A percentile compares a stretch with the other conserved stretches of the same genome.
These are phyloP conservation scores for Thelephora terrestris DNA, from an alignment of 1,284 basidiomycete genomes.

Conservation along the genomic window DNA sequence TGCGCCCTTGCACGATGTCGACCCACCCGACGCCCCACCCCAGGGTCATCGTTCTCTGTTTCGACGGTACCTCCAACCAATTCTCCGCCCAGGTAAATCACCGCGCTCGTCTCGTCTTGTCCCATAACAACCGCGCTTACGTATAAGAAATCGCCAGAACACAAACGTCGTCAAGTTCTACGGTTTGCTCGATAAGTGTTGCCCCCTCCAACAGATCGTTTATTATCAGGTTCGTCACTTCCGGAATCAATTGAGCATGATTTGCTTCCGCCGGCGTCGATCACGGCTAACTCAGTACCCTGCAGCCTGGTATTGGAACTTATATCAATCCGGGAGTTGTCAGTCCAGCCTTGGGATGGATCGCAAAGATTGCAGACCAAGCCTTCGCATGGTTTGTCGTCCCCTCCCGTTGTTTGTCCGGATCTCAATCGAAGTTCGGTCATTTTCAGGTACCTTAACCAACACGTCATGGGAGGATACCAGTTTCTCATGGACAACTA, in stretches of 20 bases:
- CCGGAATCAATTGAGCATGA: no score
- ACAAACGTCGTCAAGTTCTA: conserved; percentile 34
- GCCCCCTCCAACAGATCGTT: conserved; percentile 24
- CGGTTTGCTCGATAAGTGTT: conserved; percentile 26
- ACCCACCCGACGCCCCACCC: conserved; percentile 3
- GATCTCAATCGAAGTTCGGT: background rate
- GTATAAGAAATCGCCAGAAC: conserved; percentile 17
- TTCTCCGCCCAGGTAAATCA: conserved; percentile 14
- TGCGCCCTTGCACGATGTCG: no score
- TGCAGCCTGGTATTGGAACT: conserved; percentile 36
- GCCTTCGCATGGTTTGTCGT: conserved; percentile 33
- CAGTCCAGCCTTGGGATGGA: conserved; percentile 26
- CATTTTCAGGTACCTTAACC: conserved; percentile 29
- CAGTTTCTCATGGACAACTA: conserved; percentile 58
- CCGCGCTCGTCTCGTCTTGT: background rate
- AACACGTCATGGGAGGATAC: conserved; percentile 51
- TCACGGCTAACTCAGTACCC: conserved; percentile 1
- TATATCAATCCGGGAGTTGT: conserved; percentile 33
- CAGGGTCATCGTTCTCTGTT: conserved; percentile 39
- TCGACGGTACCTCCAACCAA: conserved; percentile 42
- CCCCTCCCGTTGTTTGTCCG: conserved; percentile 1
- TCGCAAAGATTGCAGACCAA: conserved; percentile 34
- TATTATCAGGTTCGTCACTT: conserved; percentile 28
- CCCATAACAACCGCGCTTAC: background rate
- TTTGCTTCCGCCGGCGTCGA: background rate